Evolutionary conservation across 371 early-diverging fungal species (phyloP).

Genomic region (Fennellomyces sp.): DNA sequence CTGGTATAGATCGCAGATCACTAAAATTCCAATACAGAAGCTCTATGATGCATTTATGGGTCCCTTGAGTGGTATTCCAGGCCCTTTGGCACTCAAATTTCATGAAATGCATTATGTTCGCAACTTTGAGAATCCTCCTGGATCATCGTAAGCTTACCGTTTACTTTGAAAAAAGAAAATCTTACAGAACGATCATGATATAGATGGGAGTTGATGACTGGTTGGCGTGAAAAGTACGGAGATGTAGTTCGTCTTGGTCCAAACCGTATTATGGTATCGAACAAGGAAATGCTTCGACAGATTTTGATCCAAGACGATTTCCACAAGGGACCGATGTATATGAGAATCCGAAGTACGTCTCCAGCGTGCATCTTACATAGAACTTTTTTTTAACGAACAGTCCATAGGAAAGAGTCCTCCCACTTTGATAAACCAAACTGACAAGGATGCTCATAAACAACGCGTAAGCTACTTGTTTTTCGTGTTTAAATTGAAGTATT

Average conservation of each 20-base stretch:
- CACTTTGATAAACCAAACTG: no score
- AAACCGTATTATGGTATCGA: constrained; percentile 14
- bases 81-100: constrained; percentile 28
- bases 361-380: no score
- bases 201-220: constrained; percentile 4
- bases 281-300: constrained; percentile 33
- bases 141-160: constrained; percentile 29
- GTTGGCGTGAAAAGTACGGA: constrained; percentile 23
- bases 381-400: no score
- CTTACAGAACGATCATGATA: no score
- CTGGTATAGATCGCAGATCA: no score
- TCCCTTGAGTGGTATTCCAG: constrained; percentile 29
- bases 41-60: constrained; percentile 35
- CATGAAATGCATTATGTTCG: constrained; percentile 9
- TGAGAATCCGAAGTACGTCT: neutral
- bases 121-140: constrained; percentile 19
- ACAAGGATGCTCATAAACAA: no score
- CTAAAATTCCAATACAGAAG: no score
- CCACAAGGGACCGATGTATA: constrained; percentile 12
- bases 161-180: no score
- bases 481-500: no score
- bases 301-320: constrained; percentile 18
- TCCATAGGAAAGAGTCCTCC: no score
- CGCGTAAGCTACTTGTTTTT: no score
- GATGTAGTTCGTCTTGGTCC: constrained; percentile 18